These are phyloP conservation scores for Aureobasidium sp. DNA, from an alignment of 2,329 filamentous ascomycete genomes.

Conservation along the genomic window DNA sequence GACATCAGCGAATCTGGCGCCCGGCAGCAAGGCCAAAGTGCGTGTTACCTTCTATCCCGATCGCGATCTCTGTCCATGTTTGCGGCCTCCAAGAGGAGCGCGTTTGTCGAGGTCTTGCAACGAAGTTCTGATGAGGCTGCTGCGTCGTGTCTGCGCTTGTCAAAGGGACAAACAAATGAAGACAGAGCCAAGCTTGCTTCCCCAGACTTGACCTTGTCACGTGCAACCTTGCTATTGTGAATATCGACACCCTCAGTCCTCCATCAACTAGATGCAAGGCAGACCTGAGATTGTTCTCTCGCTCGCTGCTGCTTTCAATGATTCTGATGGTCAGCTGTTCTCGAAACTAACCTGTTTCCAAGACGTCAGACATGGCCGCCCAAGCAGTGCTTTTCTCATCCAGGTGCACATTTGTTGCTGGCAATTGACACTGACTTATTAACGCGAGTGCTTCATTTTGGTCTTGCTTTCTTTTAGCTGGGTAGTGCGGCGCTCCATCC, in stretches of 20 bases:
- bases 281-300: background rate
- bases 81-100: background rate
- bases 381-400: background rate
- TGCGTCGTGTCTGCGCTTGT: background rate
- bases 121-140: background rate
- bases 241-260: no score
- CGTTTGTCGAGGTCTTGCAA: background rate
- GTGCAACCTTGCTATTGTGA: background rate
- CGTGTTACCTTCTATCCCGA: constrained; percentile 37
- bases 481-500: background rate
- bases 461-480: constrained; percentile 4
- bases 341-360: background rate
- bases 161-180: background rate
- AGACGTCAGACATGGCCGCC: background rate
- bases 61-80: constrained; percentile 31
- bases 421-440: background rate
- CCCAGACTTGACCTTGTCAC: background rate
- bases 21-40: background rate
- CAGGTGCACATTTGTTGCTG: constrained; percentile 7
- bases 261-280: background rate
- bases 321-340: background rate
- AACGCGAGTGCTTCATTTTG: background rate
- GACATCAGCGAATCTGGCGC: background rate
- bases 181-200: background rate
- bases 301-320: no score